Conservation (phyloP, 805 yeast genomes). For the Lachancea mirantina region DNA sequence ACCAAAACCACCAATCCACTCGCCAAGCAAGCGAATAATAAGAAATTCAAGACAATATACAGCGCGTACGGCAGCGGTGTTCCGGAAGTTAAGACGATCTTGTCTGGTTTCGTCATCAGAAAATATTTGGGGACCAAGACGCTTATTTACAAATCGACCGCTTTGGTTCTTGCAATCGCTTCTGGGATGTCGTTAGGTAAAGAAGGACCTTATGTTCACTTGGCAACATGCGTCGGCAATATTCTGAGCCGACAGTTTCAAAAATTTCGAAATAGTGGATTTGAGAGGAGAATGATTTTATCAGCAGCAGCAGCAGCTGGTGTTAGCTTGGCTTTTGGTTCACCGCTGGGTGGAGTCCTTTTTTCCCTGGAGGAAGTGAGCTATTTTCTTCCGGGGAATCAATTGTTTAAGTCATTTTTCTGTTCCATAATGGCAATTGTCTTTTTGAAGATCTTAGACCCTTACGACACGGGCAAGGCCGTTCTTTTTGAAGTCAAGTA, state of each 20-base stretch:
- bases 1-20: slow-evolving; percentile 37
- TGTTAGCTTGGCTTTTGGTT: slow-evolving; percentile 54
- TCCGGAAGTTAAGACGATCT: slow-evolving; percentile 53
- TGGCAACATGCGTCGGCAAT: slow-evolving; percentile 53
- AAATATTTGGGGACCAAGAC: slow-evolving; percentile 47
- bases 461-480: slow-evolving; percentile 54
- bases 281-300: slow-evolving; percentile 44
- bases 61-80: slow-evolving; percentile 56
- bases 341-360: slow-evolving; percentile 53
- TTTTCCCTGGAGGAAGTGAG: slow-evolving; percentile 52
- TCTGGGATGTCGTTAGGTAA: slow-evolving; percentile 53
- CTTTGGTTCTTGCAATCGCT: slow-evolving; percentile 46
- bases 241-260: slow-evolving; percentile 41
- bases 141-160: slow-evolving; percentile 40
- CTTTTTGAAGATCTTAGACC: slow-evolving; percentile 46
- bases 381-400: slow-evolving; percentile 47
- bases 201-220: slow-evolving; percentile 58
- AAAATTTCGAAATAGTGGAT: slow-evolving; percentile 40
- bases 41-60: slow-evolving; percentile 30
- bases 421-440: slow-evolving; percentile 50
- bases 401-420: slow-evolving; percentile 46
- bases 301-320: slow-evolving; percentile 55
- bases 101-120: slow-evolving; percentile 52
- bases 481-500: slow-evolving; percentile 48
- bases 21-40: slow-evolving; percentile 3